These are phyloP conservation scores for Aphanomyces stellatus DNA, from an alignment of 352 stramenopile species.

Conservation along the genomic window DNA sequence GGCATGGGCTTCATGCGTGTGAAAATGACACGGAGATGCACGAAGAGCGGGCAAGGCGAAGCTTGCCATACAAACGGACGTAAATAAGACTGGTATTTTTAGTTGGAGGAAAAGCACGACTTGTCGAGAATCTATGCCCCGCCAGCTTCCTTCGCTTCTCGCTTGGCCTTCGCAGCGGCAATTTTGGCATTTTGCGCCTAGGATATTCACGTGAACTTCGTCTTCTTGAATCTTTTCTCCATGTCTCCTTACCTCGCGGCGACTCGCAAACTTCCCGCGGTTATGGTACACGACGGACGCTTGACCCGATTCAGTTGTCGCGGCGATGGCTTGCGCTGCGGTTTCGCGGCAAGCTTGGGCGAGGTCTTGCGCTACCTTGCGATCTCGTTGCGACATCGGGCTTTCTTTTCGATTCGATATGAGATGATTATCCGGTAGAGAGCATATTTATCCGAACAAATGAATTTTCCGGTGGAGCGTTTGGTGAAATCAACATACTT, in stretches of 20 bases:
- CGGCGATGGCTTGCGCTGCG: slow-evolving; percentile 63
- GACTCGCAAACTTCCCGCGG: slow-evolving; percentile 72
- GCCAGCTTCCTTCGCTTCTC: slow-evolving; percentile 37
- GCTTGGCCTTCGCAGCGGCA: slow-evolving; percentile 63
- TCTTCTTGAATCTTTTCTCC: not conserved
- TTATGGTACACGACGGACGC: slow-evolving; percentile 74
- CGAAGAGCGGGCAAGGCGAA: too few species aligned
- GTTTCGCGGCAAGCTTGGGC: slow-evolving; percentile 79
- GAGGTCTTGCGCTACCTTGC: slow-evolving; percentile 55
- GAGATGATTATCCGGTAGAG: not conserved
- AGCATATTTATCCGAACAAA: too few species aligned
- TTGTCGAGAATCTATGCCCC: too few species aligned
- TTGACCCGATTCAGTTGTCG: slow-evolving; percentile 58
- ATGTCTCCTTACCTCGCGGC: slow-evolving; percentile 50
- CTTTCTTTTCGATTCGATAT: not conserved
- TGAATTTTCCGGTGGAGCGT: too few species aligned
- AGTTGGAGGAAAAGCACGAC: too few species aligned
- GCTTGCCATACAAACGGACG: too few species aligned
- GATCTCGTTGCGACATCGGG: slow-evolving; percentile 22
- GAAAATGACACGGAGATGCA: too few species aligned
- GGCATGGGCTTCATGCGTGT: too few species aligned
- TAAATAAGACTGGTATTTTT: too few species aligned
- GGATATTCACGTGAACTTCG: not conserved
- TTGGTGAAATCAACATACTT: too few species aligned
- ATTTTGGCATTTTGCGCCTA: slow-evolving; percentile 39